A percentile compares a stretch with the other conserved stretches of the same genome.
Conservation (phyloP, 1,284 basidiomycete genomes). For the Exobasidium cylindrosporum region DNA sequence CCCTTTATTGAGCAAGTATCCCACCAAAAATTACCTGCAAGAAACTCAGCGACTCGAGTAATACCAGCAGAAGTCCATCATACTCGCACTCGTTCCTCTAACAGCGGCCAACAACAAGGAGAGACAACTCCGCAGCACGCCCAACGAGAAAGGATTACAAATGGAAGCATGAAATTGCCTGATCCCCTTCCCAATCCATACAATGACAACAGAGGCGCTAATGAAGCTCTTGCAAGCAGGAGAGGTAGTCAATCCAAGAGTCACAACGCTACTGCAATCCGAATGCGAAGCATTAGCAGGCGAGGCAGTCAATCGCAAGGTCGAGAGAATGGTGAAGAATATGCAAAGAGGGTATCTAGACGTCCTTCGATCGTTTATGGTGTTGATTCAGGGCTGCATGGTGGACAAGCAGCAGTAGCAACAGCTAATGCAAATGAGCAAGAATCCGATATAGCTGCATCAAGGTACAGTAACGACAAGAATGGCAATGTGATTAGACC, state of each 20-base stretch:
- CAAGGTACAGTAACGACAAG: not conserved
- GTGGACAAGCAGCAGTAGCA: constrained; percentile 3
- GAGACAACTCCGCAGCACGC: not conserved
- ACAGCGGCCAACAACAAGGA: not conserved
- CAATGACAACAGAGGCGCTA: not conserved
- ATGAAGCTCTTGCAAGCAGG: not conserved
- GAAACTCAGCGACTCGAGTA: not conserved
- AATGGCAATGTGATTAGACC: not conserved
- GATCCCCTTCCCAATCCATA: not conserved
- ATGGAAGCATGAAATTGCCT: not conserved
- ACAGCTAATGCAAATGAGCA: not conserved
- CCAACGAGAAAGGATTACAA: not conserved
- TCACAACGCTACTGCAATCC: not conserved
- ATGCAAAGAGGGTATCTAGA: not conserved
- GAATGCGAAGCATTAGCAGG: not conserved
- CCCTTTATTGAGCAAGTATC: not conserved
- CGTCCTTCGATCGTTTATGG: not conserved
- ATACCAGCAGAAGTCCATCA: not conserved
- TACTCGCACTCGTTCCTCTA: not conserved
- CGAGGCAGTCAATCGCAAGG: not conserved
- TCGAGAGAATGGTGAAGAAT: not conserved
- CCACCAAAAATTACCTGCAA: not conserved
- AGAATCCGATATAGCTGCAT: not conserved
- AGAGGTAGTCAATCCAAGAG: not conserved
- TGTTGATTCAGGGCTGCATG: not conserved